Evolutionary conservation across 2,329 filamentous ascomycete species (phyloP).

Genomic region (Aschersonia sp.): DNA sequence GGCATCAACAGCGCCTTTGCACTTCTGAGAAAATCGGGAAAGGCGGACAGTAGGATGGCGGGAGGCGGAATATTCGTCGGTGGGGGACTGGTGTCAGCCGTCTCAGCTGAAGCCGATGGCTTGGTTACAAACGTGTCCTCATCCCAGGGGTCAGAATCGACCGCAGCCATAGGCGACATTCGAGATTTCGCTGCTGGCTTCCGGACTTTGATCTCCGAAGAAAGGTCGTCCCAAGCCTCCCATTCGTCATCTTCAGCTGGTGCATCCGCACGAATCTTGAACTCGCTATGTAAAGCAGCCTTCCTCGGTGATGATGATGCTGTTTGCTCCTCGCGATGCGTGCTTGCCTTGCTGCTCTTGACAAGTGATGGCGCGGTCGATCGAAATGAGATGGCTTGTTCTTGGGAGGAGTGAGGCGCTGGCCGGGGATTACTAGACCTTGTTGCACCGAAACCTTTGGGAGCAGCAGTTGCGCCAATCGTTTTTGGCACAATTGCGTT

Average conservation of each 20-base stretch:
- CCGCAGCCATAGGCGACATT: not conserved
- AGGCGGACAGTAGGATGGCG: slow-evolving; percentile 63
- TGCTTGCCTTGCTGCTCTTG: no score
- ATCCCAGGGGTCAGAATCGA: not conserved
- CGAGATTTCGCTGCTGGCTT: slow-evolving; percentile 3
- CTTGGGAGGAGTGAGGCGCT: no score
- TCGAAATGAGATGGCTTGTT: no score
- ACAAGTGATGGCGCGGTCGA: no score
- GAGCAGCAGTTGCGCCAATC: no score
- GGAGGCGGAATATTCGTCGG: slow-evolving; percentile 85
- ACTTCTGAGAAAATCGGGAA: slow-evolving; percentile 55
- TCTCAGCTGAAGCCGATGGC: slow-evolving; percentile 4
- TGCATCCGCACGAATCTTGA: slow-evolving; percentile 6
- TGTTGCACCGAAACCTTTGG: slow-evolving; percentile 11
- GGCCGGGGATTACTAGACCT: slow-evolving; percentile 25
- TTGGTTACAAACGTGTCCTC: not conserved
- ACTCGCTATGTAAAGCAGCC: slow-evolving; percentile 18
- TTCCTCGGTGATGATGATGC: slow-evolving; percentile 31
- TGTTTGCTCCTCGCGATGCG: no score
- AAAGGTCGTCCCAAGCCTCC: slow-evolving; percentile 35
- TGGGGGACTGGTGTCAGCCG: slow-evolving; percentile 28
- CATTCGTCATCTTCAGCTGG: slow-evolving; percentile 28
- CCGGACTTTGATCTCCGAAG: slow-evolving; percentile 8
- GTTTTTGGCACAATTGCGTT: not conserved
- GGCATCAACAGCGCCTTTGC: slow-evolving; percentile 54